phyloP scores from a whole-genome alignment of 257 asterid genomes.

The Solanum virginianum region DNA sequence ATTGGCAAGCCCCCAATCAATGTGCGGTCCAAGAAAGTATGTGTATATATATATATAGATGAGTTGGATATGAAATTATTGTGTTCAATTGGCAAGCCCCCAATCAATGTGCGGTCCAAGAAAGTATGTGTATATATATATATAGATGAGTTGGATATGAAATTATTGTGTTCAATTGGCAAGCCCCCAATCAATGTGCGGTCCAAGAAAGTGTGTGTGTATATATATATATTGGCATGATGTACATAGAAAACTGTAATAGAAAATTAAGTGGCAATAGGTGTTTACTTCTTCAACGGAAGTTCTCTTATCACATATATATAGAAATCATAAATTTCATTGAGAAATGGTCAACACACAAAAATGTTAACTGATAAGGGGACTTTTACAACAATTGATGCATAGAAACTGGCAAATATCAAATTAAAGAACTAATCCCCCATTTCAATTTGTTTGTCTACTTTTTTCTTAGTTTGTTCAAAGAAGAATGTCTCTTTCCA shows the following conservation, averaged over 20 bases:
- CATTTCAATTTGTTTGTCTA: not conserved
- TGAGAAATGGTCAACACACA: not conserved
- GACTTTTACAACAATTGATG: not conserved
- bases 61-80: not conserved
- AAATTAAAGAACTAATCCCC: not conserved
- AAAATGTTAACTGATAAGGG: not conserved
- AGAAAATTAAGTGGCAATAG: not conserved
- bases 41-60: too few relatives aligned
- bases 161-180: not conserved
- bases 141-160: not conserved
- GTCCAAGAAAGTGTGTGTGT: not conserved
- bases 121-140: not conserved
- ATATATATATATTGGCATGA: not conserved
- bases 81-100: not conserved
- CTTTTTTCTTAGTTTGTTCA: not conserved
- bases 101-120: not conserved
- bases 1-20: too few relatives aligned
- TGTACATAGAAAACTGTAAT: not conserved
- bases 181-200: not conserved
- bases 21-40: too few relatives aligned
- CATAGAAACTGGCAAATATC: not conserved
- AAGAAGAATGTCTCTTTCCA: not conserved
- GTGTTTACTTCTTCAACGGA: not conserved
- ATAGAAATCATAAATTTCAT: not conserved
- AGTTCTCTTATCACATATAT: not conserved